Evolutionary conservation across 768 basidiomycete genomes (phyloP), one percentile per base, ranked within the genome.

Genomic region (Bullera alba): DNA sequence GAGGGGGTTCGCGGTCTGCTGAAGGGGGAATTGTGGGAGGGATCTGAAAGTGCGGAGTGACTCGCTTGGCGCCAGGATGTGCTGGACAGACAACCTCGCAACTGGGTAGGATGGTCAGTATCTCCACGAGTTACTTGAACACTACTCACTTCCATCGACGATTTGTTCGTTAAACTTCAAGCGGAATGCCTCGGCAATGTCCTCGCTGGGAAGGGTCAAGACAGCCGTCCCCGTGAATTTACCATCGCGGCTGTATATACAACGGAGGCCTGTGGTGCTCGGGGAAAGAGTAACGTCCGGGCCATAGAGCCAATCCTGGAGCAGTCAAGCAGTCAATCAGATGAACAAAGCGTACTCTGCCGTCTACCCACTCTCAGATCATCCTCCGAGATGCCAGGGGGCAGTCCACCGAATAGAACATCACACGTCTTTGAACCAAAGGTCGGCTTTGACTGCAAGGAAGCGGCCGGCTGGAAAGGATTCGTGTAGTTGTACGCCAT

Each of bases 401-500:
- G 42, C 12, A 43, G 42, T 14, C 42, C 42, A 26, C 42, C 27
- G 25, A 43, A 43, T 12, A 43, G 19, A 14, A 43, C 14, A 26
- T 43, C 23, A 43, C 28, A 43, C 25, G 27, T 43, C 8, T 8
- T 19, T 21, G 38, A 10, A 8, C 12, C 19, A 21, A 39, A 39
- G 19, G 38, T 39, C 22, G 42, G 28, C 6, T 6, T 6, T 25
- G 7, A 12, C 28, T 6, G 8, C 7, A 8, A 10, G 8, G 23
- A 26, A 26, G 22, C 42, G 25, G 42, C 42, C 23, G 19, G 23
- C 5, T 6, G 12, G 19, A 10, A 43, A 26, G 42, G 42, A 19
- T 43, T 43, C 12, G 42, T 26, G 26, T 43, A 43, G 27, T 28
- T 43, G 42, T 26, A 43, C 10, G 42, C 22, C 42, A 43, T 43